Evolutionary conservation across 257 asterid genomes (phyloP).

Genomic region (Capsicum rhomboideum): DNA sequence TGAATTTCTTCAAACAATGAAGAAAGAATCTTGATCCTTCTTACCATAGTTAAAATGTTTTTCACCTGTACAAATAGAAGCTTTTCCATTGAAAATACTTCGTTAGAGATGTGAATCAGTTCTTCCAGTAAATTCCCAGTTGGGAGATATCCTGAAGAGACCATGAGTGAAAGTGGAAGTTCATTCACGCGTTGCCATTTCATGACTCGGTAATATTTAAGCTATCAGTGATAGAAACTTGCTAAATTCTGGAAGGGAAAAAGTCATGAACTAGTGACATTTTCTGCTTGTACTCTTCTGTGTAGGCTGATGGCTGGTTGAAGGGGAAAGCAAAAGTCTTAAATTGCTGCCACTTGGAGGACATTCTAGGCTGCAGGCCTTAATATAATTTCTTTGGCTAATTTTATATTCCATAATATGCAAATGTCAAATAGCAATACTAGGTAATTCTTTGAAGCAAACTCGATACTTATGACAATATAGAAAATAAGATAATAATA

Average conservation of each 20-base stretch:
- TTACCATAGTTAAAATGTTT: constrained; percentile 45
- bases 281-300: constrained; percentile 36
- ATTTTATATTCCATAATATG: background rate
- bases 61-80: constrained; percentile 37
- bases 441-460: too few relatives aligned
- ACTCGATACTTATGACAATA: too few relatives aligned
- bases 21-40: constrained; percentile 53
- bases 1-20: constrained; percentile 70
- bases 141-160: constrained; percentile 54
- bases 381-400: constrained; percentile 3
- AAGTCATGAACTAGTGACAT: constrained; percentile 13
- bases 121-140: constrained; percentile 50
- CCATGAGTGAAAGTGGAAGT: constrained; percentile 31
- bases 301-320: constrained; percentile 14
- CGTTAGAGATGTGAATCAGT: constrained; percentile 39
- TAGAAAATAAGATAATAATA: too few relatives aligned
- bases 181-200: constrained; percentile 31
- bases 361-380: constrained; percentile 36
- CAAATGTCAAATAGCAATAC: background rate
- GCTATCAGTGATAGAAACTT: constrained; percentile 12
- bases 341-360: constrained; percentile 73
- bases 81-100: constrained; percentile 31
- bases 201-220: constrained; percentile 10
- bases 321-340: constrained; percentile 27
- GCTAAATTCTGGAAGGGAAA: constrained; percentile 9